Percentiles rank a stretch among this genome's conserved stretches.
Evolutionary conservation across 2,329 filamentous ascomycete species (phyloP).

Genomic region (Epichloe bromicola): DNA sequence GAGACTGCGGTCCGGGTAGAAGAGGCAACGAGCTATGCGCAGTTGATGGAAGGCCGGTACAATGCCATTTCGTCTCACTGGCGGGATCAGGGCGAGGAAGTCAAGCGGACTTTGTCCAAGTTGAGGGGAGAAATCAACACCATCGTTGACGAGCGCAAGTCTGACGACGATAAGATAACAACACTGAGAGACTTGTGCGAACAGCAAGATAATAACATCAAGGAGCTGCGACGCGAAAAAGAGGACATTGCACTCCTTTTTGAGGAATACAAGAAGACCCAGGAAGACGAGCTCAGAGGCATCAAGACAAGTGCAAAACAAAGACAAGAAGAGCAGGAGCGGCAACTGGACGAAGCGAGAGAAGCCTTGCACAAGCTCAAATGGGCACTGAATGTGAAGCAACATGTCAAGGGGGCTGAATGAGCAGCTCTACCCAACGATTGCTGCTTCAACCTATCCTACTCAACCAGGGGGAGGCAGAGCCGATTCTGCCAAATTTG

Average conservation of each 20-base stretch:
- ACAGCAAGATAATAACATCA: slow-evolving; percentile 58
- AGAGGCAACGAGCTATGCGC: slow-evolving; percentile 49
- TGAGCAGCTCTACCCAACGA: slow-evolving; percentile 14
- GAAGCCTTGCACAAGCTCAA: slow-evolving; percentile 53
- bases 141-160: slow-evolving; percentile 40
- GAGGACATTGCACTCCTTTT: slow-evolving; percentile 47
- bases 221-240: slow-evolving; percentile 46
- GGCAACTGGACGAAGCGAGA: slow-evolving; percentile 43
- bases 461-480: not conserved
- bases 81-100: slow-evolving; percentile 52
- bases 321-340: slow-evolving; percentile 49
- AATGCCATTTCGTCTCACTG: slow-evolving; percentile 53
- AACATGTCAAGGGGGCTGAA: slow-evolving; percentile 42
- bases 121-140: slow-evolving; percentile 40
- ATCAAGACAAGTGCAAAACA: slow-evolving; percentile 45
- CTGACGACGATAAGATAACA: slow-evolving; percentile 50
- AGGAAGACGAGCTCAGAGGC: slow-evolving; percentile 45
- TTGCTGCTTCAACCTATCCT: not conserved
- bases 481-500: not conserved
- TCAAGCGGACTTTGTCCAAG: slow-evolving; percentile 36
- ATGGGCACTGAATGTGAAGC: slow-evolving; percentile 59
- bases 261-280: slow-evolving; percentile 49
- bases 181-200: slow-evolving; percentile 57
- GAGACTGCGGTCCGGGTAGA: slow-evolving; percentile 52
- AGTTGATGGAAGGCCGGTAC: slow-evolving; percentile 58